These are phyloP conservation scores for Cytospora piceae DNA, from an alignment of 2,329 filamentous ascomycete species.

Conservation along the genomic window DNA sequence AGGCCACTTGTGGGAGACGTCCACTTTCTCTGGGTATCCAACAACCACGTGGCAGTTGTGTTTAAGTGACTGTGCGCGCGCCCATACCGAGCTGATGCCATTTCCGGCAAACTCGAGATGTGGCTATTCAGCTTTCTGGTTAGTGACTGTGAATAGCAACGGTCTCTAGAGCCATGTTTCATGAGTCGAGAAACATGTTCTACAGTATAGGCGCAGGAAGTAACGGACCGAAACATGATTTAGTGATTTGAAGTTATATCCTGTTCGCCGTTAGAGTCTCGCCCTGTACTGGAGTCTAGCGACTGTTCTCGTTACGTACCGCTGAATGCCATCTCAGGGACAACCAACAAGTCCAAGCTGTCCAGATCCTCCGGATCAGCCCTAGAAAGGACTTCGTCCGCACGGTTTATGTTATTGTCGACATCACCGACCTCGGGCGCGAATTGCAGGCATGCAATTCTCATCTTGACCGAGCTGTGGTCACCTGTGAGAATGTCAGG, in stretches of 20 bases:
- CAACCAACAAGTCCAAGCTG: conserved; percentile 70
- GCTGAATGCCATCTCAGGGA: conserved; percentile 77
- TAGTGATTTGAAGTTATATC: conserved; percentile 78
- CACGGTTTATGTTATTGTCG: conserved; percentile 70
- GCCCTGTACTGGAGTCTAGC: neutral
- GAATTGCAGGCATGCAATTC: conserved; percentile 73
- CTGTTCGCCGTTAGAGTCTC: conserved; percentile 41
- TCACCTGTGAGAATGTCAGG: neutral
- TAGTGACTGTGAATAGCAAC: no score
- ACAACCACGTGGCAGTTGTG: conserved; percentile 69
- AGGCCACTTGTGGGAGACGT: conserved; percentile 54
- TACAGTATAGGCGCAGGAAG: neutral
- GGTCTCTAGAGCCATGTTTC: neutral
- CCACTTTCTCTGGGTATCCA: conserved; percentile 75
- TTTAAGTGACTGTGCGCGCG: conserved; percentile 65
- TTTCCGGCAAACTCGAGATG: conserved; percentile 68
- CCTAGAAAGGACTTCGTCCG: conserved; percentile 63
- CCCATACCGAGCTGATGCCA: conserved; percentile 74
- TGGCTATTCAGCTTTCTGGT: conserved; percentile 42
- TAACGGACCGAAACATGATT: conserved; percentile 56
- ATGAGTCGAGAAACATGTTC: neutral
- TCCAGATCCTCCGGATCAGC: conserved; percentile 60
- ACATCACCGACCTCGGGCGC: conserved; percentile 71
- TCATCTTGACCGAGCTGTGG: conserved; percentile 51
- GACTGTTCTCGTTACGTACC: conserved; percentile 49